A percentile compares a stretch with the other conserved stretches of the same genome.
phyloP scores from a whole-genome alignment of 371 early-diverging fungal genomes.

The Chytridium lagenaria region DNA sequence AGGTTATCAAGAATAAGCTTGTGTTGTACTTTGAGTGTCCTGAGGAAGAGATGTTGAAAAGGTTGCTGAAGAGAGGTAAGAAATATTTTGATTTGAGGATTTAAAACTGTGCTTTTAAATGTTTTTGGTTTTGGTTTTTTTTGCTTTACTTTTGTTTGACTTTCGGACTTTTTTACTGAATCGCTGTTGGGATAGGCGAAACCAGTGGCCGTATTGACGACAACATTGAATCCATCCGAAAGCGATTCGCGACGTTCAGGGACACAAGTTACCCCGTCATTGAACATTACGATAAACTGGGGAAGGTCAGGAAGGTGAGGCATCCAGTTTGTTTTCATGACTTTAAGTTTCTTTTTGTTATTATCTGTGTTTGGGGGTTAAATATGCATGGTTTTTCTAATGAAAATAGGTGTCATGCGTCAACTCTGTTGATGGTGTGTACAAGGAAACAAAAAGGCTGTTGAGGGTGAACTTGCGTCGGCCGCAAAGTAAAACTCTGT shows the following conservation, averaged over 20 bases:
- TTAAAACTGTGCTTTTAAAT: background rate
- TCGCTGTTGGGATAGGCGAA: conserved; percentile 62
- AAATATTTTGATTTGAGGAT: background rate
- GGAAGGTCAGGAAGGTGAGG: conserved; percentile 78
- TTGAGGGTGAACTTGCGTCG: too few species aligned
- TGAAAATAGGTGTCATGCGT: conserved; percentile 55
- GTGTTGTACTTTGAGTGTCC: conserved; percentile 94
- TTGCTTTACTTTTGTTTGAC: background rate
- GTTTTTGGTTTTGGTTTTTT: background rate
- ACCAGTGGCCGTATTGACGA: conserved; percentile 94
- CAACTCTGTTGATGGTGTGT: conserved; percentile 51
- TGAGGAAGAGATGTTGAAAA: conserved; percentile 84
- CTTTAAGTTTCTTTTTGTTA: background rate
- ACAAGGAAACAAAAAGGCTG: conserved; percentile 49
- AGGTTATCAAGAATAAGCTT: conserved; percentile 63
- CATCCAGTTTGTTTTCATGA: background rate
- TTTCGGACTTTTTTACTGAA: background rate
- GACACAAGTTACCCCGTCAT: conserved; percentile 92
- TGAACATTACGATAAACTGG: conserved; percentile 70
- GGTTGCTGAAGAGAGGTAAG: conserved; percentile 72
- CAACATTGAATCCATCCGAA: conserved; percentile 93
- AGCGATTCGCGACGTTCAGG: conserved; percentile 86
- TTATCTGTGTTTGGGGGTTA: too few species aligned
- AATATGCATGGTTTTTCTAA: too few species aligned
- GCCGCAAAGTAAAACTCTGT: too few species aligned